These are phyloP conservation scores for Phytophthora agathidicida DNA, from an alignment of 352 stramenopile species.

Conservation along the genomic window DNA sequence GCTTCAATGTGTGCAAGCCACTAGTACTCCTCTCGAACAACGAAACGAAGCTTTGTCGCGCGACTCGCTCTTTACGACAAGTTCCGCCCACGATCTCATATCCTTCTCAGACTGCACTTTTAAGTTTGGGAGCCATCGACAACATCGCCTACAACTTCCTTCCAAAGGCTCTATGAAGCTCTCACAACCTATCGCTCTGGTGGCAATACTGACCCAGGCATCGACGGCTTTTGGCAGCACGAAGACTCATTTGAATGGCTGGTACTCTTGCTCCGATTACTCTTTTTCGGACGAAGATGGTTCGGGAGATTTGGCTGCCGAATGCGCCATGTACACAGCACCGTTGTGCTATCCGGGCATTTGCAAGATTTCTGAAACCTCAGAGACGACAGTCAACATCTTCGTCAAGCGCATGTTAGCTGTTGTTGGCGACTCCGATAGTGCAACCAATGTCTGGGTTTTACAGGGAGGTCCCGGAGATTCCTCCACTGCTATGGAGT, in stretches of 20 bases:
- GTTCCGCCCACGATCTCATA: background rate
- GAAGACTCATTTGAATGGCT: slow-evolving; percentile 22
- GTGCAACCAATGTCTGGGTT: slow-evolving; percentile 43
- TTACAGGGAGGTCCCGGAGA: slow-evolving; percentile 45
- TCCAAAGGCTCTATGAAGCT: slow-evolving; percentile 11
- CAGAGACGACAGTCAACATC: slow-evolving; percentile 26
- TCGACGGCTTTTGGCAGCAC: background rate
- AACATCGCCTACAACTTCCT: background rate
- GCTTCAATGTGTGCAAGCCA: too few species aligned
- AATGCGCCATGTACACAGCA: slow-evolving; percentile 40
- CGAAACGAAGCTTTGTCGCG: background rate
- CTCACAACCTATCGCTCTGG: background rate
- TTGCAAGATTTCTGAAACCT: slow-evolving; percentile 8
- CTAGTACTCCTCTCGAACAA: slow-evolving; percentile 3
- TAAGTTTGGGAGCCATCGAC: background rate
- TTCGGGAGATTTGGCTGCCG: background rate
- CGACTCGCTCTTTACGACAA: too few species aligned
- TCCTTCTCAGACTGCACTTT: slow-evolving; percentile 9
- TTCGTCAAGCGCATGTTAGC: slow-evolving; percentile 48
- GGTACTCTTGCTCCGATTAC: slow-evolving; percentile 28
- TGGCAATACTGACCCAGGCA: background rate
- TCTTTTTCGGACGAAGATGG: slow-evolving; percentile 31
- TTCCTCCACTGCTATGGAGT: slow-evolving; percentile 47
- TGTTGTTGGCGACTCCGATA: background rate
- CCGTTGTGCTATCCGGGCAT: slow-evolving; percentile 38